Percentiles rank a stretch among this genome's conserved stretches.
phyloP scores from a whole-genome alignment of 2,329 filamentous ascomycete species.

The Neospermospora avenae region DNA sequence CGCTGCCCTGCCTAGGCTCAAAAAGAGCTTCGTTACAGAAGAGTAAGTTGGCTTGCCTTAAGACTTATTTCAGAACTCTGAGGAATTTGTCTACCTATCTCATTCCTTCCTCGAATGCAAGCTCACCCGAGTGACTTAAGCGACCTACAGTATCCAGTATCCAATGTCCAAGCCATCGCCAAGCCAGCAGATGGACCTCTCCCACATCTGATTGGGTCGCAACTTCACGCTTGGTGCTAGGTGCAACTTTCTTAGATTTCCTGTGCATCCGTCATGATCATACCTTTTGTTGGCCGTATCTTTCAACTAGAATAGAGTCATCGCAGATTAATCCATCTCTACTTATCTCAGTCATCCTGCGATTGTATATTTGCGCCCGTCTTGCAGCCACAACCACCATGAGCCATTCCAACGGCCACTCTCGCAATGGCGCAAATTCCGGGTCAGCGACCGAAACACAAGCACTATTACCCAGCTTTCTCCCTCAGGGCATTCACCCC shows the following conservation, averaged over 20 bases:
- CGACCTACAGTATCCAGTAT: too few relatives aligned
- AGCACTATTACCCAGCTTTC: neutral
- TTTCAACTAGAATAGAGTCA: too few relatives aligned
- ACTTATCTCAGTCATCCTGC: neutral
- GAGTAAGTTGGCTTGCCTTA: too few relatives aligned
- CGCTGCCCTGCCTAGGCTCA: too few relatives aligned
- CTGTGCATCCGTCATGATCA: neutral
- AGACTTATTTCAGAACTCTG: too few relatives aligned
- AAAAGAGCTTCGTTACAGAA: too few relatives aligned
- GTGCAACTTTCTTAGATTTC: neutral
- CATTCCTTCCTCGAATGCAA: too few relatives aligned
- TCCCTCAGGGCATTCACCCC: constrained; percentile 35
- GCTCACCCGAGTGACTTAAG: too few relatives aligned
- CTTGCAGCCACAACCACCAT: neutral
- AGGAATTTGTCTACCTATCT: too few relatives aligned
- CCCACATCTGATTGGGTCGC: neutral
- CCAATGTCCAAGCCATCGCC: neutral
- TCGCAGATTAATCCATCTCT: neutral
- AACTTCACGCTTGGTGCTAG: neutral
- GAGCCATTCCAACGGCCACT: constrained; percentile 1
- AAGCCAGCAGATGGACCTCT: neutral
- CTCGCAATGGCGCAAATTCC: neutral
- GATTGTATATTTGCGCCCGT: neutral
- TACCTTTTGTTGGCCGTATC: too few relatives aligned
- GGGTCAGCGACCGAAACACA: constrained; percentile 2